Conservation (phyloP, 2,329 filamentous ascomycete genomes). For the Paracamarosporium sp. region DNA sequence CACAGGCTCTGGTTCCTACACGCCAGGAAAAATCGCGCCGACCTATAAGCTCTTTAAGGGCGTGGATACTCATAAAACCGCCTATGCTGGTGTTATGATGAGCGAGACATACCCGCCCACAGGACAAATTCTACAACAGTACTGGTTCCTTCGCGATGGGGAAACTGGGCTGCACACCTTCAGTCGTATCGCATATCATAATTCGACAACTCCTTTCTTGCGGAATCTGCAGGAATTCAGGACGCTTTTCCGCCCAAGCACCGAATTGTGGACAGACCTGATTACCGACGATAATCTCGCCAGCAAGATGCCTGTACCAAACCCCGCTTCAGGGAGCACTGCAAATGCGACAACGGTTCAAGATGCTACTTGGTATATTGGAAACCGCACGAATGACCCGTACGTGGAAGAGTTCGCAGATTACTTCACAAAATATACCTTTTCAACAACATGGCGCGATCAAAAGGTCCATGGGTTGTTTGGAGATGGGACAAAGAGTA, state of each 20-base stretch:
- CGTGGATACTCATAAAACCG: slow-evolving; percentile 56
- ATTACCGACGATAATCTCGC: slow-evolving; percentile 66
- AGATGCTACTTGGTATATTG: slow-evolving; percentile 68
- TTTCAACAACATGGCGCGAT: slow-evolving; percentile 64
- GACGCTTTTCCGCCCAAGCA: slow-evolving; percentile 63
- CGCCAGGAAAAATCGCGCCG: slow-evolving; percentile 61
- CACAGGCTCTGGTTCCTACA: slow-evolving; percentile 61
- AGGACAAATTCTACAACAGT: slow-evolving; percentile 67
- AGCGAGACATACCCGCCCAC: slow-evolving; percentile 65
- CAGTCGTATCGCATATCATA: slow-evolving; percentile 64
- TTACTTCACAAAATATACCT: slow-evolving; percentile 73
- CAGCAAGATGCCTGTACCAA: slow-evolving; percentile 58
- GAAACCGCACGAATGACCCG: slow-evolving; percentile 58
- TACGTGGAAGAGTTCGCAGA: slow-evolving; percentile 65
- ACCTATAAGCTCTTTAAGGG: slow-evolving; percentile 61
- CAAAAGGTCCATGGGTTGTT: slow-evolving; percentile 65
- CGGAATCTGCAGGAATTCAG: slow-evolving; percentile 64
- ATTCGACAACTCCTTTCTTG: slow-evolving; percentile 62
- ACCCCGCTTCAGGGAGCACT: slow-evolving; percentile 48
- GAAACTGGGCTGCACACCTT: slow-evolving; percentile 68
- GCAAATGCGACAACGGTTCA: slow-evolving; percentile 60
- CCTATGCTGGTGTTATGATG: slow-evolving; percentile 66
- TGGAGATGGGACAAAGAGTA: slow-evolving; percentile 57
- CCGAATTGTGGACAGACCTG: slow-evolving; percentile 67
- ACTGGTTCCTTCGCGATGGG: slow-evolving; percentile 71